Evolutionary conservation across 371 early-diverging fungal species (phyloP).

Genomic region (Encephalitozoon cuniculi): DNA sequence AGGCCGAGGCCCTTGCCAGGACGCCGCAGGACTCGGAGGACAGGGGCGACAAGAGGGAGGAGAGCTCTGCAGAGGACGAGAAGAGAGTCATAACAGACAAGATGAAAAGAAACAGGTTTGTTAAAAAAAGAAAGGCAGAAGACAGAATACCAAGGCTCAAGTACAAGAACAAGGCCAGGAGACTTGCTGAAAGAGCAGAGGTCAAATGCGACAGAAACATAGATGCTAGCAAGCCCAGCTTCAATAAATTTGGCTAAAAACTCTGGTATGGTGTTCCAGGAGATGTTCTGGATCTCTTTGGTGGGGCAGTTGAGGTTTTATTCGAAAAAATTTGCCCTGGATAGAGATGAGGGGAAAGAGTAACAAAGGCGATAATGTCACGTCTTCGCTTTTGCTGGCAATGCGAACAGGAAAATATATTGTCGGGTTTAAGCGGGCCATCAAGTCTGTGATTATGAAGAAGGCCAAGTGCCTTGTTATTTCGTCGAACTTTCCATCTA

Average conservation of each 20-base stretch:
- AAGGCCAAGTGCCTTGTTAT: slow-evolving; percentile 57
- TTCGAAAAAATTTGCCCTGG: slow-evolving; percentile 1
- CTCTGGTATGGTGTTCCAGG: not conserved
- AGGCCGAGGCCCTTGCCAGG: not conserved
- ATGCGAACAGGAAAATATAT: slow-evolving; percentile 60
- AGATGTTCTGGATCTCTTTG: not conserved
- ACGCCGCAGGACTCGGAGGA: no score
- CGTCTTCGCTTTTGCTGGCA: slow-evolving; percentile 60
- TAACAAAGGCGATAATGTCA: slow-evolving; percentile 23
- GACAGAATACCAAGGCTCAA: not conserved
- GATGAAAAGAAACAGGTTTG: slow-evolving; percentile 3
- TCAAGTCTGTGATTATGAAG: slow-evolving; percentile 52
- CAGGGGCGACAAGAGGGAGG: not conserved
- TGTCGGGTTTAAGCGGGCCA: slow-evolving; percentile 57
- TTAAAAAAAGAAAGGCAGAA: not conserved
- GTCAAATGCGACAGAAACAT: not conserved
- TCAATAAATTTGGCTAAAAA: not conserved
- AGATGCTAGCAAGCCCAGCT: not conserved
- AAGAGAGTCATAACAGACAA: not conserved
- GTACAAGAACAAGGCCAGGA: slow-evolving; percentile 4
- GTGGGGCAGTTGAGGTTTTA: not conserved
- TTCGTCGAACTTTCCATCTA: slow-evolving; percentile 56
- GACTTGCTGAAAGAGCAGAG: not conserved
- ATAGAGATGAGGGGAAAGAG: slow-evolving; percentile 35
- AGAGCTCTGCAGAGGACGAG: not conserved